Evolutionary conservation across 768 basidiomycete species (phyloP).

Genomic region (Psilocybe azurescens): DNA sequence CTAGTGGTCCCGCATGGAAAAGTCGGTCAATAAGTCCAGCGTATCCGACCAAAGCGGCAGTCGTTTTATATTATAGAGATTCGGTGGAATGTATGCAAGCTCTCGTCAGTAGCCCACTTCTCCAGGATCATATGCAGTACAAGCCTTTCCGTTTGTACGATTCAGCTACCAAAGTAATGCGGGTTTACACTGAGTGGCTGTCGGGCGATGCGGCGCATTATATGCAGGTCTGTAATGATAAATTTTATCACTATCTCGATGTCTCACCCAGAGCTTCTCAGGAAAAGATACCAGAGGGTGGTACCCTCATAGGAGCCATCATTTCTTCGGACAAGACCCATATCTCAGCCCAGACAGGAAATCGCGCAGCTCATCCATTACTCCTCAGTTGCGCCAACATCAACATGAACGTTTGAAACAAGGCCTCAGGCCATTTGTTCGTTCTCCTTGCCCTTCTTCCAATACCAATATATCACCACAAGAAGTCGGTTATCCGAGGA

Average conservation of each 20-base stretch:
- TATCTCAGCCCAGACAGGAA: constrained; percentile 35
- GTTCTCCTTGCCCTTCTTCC: constrained; percentile 34
- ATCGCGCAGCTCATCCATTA: constrained; percentile 34
- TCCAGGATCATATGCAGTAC: no score
- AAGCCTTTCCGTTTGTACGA: no score
- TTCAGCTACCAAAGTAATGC: no score
- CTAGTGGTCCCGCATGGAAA: no score
- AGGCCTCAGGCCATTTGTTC: constrained; percentile 35
- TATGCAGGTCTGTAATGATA: constrained; percentile 26
- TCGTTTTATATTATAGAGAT: no score
- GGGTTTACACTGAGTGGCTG: no score
- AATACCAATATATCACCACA: constrained; percentile 27
- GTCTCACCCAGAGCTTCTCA: constrained; percentile 14
- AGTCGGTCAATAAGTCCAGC: no score
- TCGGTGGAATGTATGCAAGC: no score
- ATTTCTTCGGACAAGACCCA: constrained; percentile 38
- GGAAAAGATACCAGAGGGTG: constrained; percentile 22
- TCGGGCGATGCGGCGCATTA: no score
- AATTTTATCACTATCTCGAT: background rate
- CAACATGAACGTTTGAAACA: constrained; percentile 30
- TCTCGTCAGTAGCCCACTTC: no score
- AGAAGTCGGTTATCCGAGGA: constrained; percentile 23
- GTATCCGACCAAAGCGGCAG: no score
- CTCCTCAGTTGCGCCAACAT: constrained; percentile 39
- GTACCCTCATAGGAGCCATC: constrained; percentile 34